A percentile compares a stretch with the other conserved stretches of the same genome.
Conservation (phyloP, 805 yeast genomes). For the Candida ficus region DNA sequence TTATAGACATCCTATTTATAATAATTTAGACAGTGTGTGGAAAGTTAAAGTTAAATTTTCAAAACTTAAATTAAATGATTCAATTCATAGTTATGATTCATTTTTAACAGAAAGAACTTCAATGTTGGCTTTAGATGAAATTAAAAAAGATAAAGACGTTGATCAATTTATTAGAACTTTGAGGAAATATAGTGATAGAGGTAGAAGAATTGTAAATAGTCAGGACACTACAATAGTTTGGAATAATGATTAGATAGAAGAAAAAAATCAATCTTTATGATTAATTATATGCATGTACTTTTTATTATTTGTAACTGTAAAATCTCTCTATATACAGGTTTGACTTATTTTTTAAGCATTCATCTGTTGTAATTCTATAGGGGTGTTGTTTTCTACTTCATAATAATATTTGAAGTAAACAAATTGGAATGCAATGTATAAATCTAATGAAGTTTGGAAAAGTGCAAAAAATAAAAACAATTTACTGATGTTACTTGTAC, state of each 20-base stretch:
- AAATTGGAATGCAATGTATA: slow-evolving; percentile 69
- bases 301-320: background rate
- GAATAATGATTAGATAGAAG: slow-evolving; percentile 24
- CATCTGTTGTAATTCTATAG: slow-evolving; percentile 11
- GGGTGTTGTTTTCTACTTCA: background rate
- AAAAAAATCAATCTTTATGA: background rate
- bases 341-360: slow-evolving; percentile 3
- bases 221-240: slow-evolving; percentile 12
- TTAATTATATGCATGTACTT: background rate
- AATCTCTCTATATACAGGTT: no score
- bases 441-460: slow-evolving; percentile 72
- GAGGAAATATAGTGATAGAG: slow-evolving; percentile 27
- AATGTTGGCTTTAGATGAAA: slow-evolving; percentile 19
- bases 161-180: slow-evolving; percentile 20
- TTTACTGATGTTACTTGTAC: slow-evolving; percentile 62
- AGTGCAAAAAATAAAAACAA: slow-evolving; percentile 66
- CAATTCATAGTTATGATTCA: slow-evolving; percentile 18
- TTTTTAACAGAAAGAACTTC: slow-evolving; percentile 24
- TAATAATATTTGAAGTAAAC: slow-evolving; percentile 50
- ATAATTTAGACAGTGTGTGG: slow-evolving; percentile 29
- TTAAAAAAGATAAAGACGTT: slow-evolving; percentile 16
- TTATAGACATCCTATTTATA: slow-evolving; percentile 21
- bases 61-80: slow-evolving; percentile 17
- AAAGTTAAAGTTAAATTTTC: slow-evolving; percentile 25
- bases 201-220: slow-evolving; percentile 13